A percentile compares a stretch with the other conserved stretches of the same genome.
phyloP scores from a whole-genome alignment of 805 yeast genomes.

The Wickerhamiella occidentalis region DNA sequence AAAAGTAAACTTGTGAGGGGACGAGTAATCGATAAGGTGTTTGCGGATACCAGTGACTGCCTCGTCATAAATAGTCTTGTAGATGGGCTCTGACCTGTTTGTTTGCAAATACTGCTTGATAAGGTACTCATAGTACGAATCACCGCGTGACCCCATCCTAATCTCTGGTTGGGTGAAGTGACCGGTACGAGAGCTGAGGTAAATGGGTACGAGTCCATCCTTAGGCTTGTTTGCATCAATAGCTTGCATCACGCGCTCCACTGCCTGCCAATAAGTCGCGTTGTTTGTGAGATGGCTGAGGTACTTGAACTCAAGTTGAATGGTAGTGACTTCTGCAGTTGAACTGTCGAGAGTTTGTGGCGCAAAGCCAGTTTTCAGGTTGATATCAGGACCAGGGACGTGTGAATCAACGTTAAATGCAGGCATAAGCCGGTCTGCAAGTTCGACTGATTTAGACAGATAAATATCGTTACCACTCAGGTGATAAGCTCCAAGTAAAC shows the following conservation, averaged over 20 bases:
- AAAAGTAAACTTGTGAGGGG: constrained; percentile 32
- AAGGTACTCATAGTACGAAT: constrained; percentile 42
- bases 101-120: constrained; percentile 38
- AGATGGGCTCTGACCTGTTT: constrained; percentile 30
- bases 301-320: constrained; percentile 41
- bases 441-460: constrained; percentile 33
- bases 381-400: constrained; percentile 35
- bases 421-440: constrained; percentile 40
- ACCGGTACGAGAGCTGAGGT: constrained; percentile 63
- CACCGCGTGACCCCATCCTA: constrained; percentile 84
- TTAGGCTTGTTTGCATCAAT: constrained; percentile 51
- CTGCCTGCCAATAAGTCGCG: constrained; percentile 38
- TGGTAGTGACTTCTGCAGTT: constrained; percentile 39
- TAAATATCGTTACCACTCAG: constrained; percentile 31
- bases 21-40: constrained; percentile 32
- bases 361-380: constrained; percentile 12
- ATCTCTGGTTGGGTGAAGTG: constrained; percentile 50
- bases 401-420: constrained; percentile 50
- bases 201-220: constrained; percentile 78
- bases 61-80: constrained; percentile 19
- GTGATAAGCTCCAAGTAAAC: constrained; percentile 42
- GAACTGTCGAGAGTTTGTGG: constrained; percentile 15
- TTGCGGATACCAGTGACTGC: constrained; percentile 32
- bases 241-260: constrained; percentile 58
- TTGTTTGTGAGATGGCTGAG: constrained; percentile 41